Base-by-base conservation (phyloP, 345 rosid species). In the Populus tremula region DNA sequence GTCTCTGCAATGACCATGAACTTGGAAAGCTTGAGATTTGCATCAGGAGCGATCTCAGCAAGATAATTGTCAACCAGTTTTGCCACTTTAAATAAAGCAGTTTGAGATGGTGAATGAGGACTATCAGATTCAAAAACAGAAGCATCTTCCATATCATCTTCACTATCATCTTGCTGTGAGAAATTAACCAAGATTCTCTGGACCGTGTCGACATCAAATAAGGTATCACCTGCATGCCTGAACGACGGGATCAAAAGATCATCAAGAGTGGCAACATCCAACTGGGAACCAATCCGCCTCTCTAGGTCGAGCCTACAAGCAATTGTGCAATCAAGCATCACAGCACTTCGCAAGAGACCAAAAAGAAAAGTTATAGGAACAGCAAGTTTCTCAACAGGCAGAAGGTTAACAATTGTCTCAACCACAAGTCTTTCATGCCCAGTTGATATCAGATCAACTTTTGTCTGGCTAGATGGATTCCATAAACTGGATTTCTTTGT, bases 11-110 rank as follows among this genome's bases (percentile, higher is more conserved):
- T 87, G 80, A 88, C 91, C 87, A 93, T 83, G 87, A 95, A 92
- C 86, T 95, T 95, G 74, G 89, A 23, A 69, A 95, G 93, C 80
- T 95, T 94, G 80, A 95, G 98, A 77, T 95, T 93, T 71, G 93
- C 91, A 83, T 95, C 99, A 0, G 99, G 94, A 59, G 98, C 98
- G 6, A 95, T 93, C 87, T 95, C 99, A 4, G 97, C 94, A 1
- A 95, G 97, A 79, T 92, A 95, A 79, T 87, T 95, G 78, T 95
- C 99, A 69, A 95, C 94, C 71, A 95, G 86, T 80, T 93, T 95
- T 5, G 96, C 83, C 23, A 95, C 98, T 85, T 93, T 93, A 75
- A 87, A 90, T 84, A 95, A 79, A 31, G 97, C 86, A 18, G 85
- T 87, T 80, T 95, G 98, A 69, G 99, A 88, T 67, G 98, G 98